Evolutionary conservation across 2,329 filamentous ascomycete genomes (phyloP).

Genomic region (Diaporthe batatas): DNA sequence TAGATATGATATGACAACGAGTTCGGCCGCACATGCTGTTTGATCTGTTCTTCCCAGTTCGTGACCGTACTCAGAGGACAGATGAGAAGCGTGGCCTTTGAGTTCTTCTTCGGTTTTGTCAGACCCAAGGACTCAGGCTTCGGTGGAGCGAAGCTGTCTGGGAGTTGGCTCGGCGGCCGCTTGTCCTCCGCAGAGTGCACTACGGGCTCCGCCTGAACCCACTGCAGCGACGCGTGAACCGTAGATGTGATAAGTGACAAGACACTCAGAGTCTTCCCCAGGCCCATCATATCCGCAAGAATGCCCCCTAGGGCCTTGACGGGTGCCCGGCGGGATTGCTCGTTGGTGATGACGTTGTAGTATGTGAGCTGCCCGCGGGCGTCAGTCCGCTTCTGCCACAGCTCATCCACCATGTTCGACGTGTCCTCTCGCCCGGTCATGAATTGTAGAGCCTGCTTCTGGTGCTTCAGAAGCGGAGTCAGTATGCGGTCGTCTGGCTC

Average conservation of each 20-base stretch:
- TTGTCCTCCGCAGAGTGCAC: constrained; percentile 56
- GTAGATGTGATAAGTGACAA: constrained; percentile 81
- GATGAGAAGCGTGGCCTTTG: constrained; percentile 85
- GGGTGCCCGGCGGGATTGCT: constrained; percentile 70
- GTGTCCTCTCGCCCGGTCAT: constrained; percentile 84
- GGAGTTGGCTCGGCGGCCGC: constrained; percentile 51
- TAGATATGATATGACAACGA: constrained; percentile 84
- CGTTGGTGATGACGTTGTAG: constrained; percentile 87
- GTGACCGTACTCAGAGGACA: constrained; percentile 91
- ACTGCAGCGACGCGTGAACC: constrained; percentile 71
- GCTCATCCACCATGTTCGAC: constrained; percentile 72
- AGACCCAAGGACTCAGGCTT: constrained; percentile 60
- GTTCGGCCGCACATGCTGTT: constrained; percentile 78
- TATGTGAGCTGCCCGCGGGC: constrained; percentile 72
- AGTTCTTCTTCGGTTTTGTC: constrained; percentile 73
- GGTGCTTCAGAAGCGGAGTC: constrained; percentile 82
- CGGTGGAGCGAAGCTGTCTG: constrained; percentile 54
- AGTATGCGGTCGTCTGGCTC: constrained; percentile 73
- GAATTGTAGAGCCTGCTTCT: constrained; percentile 91
- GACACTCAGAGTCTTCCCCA: constrained; percentile 90
- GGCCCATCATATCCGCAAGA: constrained; percentile 87
- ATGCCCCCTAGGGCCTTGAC: constrained; percentile 79
- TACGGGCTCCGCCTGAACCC: constrained; percentile 67
- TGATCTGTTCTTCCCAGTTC: constrained; percentile 96
- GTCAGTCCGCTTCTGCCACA: constrained; percentile 76